Evolutionary conservation across 441 rosid species (phyloP).

Genomic region (Arabidopsis lyrata): DNA sequence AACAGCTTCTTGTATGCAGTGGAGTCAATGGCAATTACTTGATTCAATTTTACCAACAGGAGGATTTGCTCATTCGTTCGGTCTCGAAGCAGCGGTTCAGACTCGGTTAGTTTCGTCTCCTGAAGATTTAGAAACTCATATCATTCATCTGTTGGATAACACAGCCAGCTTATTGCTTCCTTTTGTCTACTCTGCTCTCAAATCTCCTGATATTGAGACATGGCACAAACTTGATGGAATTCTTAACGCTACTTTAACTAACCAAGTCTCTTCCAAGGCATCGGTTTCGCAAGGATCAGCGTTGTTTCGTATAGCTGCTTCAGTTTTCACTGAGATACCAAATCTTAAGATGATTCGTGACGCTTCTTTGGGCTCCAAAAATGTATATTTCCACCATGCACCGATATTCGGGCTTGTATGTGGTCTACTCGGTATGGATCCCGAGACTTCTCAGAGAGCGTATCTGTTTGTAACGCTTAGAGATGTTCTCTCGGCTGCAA

Average conservation of each 20-base stretch:
- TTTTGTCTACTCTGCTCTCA: slow-evolving; percentile 66
- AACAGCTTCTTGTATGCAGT: slow-evolving; percentile 49
- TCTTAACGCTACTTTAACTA: slow-evolving; percentile 76
- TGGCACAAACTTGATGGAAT: slow-evolving; percentile 61
- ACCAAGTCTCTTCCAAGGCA: slow-evolving; percentile 79
- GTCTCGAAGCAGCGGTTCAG: slow-evolving; percentile 87
- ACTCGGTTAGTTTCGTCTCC: slow-evolving; percentile 57
- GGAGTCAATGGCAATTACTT: slow-evolving; percentile 95
- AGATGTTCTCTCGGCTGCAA: slow-evolving; percentile 83
- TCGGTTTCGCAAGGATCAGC: slow-evolving; percentile 87
- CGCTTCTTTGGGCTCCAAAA: slow-evolving; percentile 47
- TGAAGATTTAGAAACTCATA: slow-evolving; percentile 59
- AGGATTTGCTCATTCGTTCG: slow-evolving; percentile 90
- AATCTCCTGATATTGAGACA: slow-evolving; percentile 54
- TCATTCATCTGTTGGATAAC: slow-evolving; percentile 67
- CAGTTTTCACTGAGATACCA: slow-evolving; percentile 72
- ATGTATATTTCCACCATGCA: slow-evolving; percentile 70
- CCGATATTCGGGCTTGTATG: slow-evolving; percentile 81
- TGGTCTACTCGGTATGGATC: slow-evolving; percentile 77
- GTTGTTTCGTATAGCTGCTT: slow-evolving; percentile 74
- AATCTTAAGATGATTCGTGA: slow-evolving; percentile 64
- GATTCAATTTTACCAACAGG: slow-evolving; percentile 94
- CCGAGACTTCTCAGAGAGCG: slow-evolving; percentile 73
- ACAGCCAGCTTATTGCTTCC: slow-evolving; percentile 86
- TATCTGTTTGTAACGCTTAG: slow-evolving; percentile 78